Conservation (phyloP, 1,139 yeast species). For the Nakaseomyces bracarensis region DNA sequence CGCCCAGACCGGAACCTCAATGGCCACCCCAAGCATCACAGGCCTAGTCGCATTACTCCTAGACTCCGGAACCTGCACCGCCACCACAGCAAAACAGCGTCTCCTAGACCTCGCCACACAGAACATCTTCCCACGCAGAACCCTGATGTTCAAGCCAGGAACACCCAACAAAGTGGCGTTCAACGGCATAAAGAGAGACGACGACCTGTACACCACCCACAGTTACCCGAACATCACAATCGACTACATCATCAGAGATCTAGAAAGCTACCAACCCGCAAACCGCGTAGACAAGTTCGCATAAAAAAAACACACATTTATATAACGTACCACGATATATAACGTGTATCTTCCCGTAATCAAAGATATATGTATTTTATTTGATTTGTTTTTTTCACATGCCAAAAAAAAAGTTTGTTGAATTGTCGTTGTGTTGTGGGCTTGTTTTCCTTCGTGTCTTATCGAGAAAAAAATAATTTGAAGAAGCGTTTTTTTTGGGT, state of each 20-base stretch:
- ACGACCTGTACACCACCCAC: constrained; percentile 28
- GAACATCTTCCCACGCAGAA: constrained; percentile 32
- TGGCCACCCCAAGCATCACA: constrained; percentile 76
- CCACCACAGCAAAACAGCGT: constrained; percentile 34
- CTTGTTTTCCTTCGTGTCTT: too few species aligned
- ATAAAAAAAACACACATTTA: too few species aligned
- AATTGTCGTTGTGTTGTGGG: too few species aligned
- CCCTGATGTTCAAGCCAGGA: constrained; percentile 36
- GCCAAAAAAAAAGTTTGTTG: not conserved
- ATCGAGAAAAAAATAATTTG: not conserved
- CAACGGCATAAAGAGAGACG: constrained; percentile 32
- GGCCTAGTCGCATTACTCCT: constrained; percentile 63
- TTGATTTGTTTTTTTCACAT: too few species aligned
- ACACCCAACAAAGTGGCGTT: constrained; percentile 42
- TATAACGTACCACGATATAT: too few species aligned
- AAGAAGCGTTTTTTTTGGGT: too few species aligned
- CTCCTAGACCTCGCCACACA: constrained; percentile 35
- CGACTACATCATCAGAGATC: constrained; percentile 19
- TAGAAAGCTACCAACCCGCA: constrained; percentile 13
- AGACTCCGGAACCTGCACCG: constrained; percentile 47
- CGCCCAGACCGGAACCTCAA: constrained; percentile 65
- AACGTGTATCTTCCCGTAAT: too few species aligned
- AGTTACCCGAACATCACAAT: constrained; percentile 22
- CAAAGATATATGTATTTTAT: too few species aligned
- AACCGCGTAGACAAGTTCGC: not conserved